Evolutionary conservation across 148 eudicot genomes (phyloP).

Genomic region (Silene latifolia): DNA sequence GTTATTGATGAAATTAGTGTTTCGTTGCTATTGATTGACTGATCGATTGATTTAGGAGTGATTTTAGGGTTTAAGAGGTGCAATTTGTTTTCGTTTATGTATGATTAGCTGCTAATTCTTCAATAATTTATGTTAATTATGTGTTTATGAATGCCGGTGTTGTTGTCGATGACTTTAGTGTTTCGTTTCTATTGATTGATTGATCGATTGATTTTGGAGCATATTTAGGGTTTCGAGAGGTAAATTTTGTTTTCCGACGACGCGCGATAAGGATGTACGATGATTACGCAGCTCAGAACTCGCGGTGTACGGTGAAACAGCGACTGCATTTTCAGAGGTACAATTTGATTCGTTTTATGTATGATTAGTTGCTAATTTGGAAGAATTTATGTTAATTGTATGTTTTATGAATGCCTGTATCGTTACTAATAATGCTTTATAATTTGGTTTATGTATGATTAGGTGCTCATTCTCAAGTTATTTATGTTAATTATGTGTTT

Average conservation of each 20-base stretch:
- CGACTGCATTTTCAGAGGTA: slow-evolving; percentile 32
- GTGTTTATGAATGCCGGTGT: slow-evolving; percentile 76
- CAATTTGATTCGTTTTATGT: slow-evolving; percentile 49
- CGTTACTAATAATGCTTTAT: no score
- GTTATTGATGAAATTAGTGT: slow-evolving; percentile 23
- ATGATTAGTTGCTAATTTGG: no score
- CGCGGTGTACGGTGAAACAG: neutral
- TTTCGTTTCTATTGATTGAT: no score
- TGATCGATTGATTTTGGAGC: slow-evolving; percentile 3
- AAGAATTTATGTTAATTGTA: no score
- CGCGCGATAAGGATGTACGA: no score
- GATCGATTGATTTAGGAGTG: slow-evolving; percentile 3
- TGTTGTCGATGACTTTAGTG: slow-evolving; percentile 24
- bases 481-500: slow-evolving; percentile 81
- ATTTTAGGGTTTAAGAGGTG: slow-evolving; percentile 31
- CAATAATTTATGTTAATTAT: slow-evolving; percentile 72
- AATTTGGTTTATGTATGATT: slow-evolving; percentile 48
- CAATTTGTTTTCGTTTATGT: slow-evolving; percentile 18
- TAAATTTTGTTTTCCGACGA: no score
- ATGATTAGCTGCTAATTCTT: slow-evolving; percentile 48
- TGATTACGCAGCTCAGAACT: neutral
- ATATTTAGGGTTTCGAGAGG: no score
- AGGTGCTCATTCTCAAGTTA: slow-evolving; percentile 57
- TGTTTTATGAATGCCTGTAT: no score
- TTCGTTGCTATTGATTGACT: no score